These are phyloP conservation scores for Circinella minor DNA, from an alignment of 371 early-diverging fungal species.

Conservation along the genomic window DNA sequence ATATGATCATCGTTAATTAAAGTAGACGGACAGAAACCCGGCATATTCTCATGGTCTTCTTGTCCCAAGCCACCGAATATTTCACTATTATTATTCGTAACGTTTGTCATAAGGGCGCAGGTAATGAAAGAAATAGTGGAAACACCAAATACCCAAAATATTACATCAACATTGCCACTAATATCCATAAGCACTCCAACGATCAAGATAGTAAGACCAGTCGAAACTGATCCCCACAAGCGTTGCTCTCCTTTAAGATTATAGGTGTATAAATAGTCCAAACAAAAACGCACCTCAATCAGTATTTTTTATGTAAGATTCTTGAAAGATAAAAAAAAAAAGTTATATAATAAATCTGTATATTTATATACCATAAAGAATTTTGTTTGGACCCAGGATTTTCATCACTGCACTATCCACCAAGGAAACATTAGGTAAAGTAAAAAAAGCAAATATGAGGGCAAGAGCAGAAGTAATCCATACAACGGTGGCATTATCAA, in stretches of 20 bases:
- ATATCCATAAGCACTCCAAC: constrained; percentile 40
- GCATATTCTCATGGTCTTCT: neutral
- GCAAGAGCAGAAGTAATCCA: constrained; percentile 31
- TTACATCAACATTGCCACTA: constrained; percentile 30
- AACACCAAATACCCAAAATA: constrained; percentile 41
- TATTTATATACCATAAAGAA: constrained; percentile 44
- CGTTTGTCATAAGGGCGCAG: constrained; percentile 16
- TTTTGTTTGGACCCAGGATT: constrained; percentile 51
- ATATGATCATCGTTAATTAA: neutral
- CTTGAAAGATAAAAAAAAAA: too few species aligned
- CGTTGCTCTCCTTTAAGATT: constrained; percentile 40
- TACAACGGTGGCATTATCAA: constrained; percentile 17
- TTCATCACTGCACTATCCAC: constrained; percentile 58
- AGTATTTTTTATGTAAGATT: too few species aligned
- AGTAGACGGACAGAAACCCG: neutral
- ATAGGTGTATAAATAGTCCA: neutral
- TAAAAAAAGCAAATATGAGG: constrained; percentile 44
- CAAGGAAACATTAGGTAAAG: constrained; percentile 45
- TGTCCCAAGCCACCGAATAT: neutral
- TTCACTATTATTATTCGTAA: neutral
- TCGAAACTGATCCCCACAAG: constrained; percentile 50
- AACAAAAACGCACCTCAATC: neutral
- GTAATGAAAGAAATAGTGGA: constrained; percentile 31
- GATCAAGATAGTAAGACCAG: constrained; percentile 39
- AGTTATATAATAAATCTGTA: neutral